A percentile compares a stretch with the other conserved stretches of the same genome.
These are phyloP conservation scores for Kingdonia uniflora DNA, from an alignment of 164 flowering plant species.

Conservation along the genomic window DNA sequence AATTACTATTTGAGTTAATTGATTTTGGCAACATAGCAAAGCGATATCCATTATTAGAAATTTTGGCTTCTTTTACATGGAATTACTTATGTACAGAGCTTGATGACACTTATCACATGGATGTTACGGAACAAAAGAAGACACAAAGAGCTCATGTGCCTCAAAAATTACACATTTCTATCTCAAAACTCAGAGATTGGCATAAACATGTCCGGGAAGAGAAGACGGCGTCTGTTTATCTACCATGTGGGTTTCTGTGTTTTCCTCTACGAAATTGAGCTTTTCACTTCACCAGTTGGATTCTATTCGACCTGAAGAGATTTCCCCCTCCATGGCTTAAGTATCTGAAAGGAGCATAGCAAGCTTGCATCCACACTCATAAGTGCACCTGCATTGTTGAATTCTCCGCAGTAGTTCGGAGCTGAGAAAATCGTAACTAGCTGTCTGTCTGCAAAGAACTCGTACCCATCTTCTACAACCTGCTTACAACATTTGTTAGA, in stretches of 20 bases:
- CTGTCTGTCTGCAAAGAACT: conserved; percentile 9
- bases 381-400: conserved; percentile 10
- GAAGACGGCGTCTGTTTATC: no score
- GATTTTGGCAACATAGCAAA: no score
- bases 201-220: no score
- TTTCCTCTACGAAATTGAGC: not conserved
- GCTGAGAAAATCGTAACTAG: conserved; percentile 7
- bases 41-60: no score
- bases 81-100: no score
- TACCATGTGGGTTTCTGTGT: not conserved
- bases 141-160: no score
- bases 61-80: no score
- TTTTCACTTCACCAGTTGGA: not conserved
- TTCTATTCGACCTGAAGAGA: conserved; percentile 5
- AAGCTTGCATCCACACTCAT: conserved; percentile 10
- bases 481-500: not conserved
- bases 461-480: conserved; percentile 9
- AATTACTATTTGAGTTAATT: no score
- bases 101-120: no score
- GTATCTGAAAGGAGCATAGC: conserved; percentile 7
- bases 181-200: no score
- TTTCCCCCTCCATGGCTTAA: conserved; percentile 7
- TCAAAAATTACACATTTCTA: no score
- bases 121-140: no score
- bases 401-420: conserved; percentile 9